Evolutionary conservation across 768 basidiomycete genomes (phyloP).

Genomic region (Leccinellum rugosiceps): DNA sequence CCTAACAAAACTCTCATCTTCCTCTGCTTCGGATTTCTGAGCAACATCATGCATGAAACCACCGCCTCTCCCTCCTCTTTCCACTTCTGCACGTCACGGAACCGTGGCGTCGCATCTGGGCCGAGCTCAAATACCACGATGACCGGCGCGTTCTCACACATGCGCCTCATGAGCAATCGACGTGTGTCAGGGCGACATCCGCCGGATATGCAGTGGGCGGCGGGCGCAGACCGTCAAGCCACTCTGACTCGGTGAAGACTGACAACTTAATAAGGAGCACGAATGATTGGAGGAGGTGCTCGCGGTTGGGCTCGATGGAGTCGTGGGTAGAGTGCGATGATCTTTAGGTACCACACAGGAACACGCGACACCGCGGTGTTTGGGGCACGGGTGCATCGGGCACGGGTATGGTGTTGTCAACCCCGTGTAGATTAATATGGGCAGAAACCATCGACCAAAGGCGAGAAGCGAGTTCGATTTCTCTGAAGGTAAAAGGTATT

Average conservation of each 20-base stretch:
- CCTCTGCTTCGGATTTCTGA: slow-evolving; percentile 85
- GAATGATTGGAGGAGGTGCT: slow-evolving; percentile 93
- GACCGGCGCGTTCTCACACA: slow-evolving; percentile 76
- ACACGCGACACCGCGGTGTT: too few species aligned
- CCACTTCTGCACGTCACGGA: slow-evolving; percentile 53
- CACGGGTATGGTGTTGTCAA: too few species aligned
- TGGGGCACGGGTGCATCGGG: too few species aligned
- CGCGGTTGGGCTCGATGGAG: slow-evolving; percentile 68
- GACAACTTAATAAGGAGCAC: slow-evolving; percentile 51
- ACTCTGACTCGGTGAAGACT: slow-evolving; percentile 81
- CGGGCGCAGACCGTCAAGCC: slow-evolving; percentile 79
- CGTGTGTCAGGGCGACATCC: slow-evolving; percentile 70
- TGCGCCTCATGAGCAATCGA: slow-evolving; percentile 82
- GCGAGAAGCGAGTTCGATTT: too few species aligned
- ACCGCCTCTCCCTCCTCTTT: slow-evolving; percentile 58
- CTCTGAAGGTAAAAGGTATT: too few species aligned
- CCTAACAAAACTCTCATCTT: slow-evolving; percentile 90
- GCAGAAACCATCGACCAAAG: too few species aligned
- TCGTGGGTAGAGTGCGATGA: slow-evolving; percentile 75
- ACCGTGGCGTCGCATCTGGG: slow-evolving; percentile 48
- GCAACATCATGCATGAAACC: slow-evolving; percentile 78
- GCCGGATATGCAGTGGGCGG: slow-evolving; percentile 76
- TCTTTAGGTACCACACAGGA: too few species aligned
- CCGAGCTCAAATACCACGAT: slow-evolving; percentile 89
- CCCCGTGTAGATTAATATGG: too few species aligned